Base-by-base conservation (phyloP, 2,329 filamentous ascomycete species). In the Blastomyces gilchristii region DNA sequence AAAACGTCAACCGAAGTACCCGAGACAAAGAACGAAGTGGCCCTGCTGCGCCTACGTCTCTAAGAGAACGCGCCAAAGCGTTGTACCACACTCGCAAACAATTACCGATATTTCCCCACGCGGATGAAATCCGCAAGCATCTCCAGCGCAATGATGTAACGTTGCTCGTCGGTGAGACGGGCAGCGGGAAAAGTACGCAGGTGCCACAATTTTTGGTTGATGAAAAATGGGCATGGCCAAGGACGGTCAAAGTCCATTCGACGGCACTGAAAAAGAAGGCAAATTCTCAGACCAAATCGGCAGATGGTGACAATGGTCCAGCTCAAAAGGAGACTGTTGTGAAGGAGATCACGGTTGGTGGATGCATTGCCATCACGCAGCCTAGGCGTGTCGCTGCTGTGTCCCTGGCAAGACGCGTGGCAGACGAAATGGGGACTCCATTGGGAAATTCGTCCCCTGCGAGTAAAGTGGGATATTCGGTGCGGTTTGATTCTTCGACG, bases 151-250 rank as follows among this genome's bases (percentile, higher is more conserved):
- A 85, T 65, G 85, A 95, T 70, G 85, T 96, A 0, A 83, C 99
- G 60, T 81, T 99, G 0, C 79, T 99, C 16, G 88, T 94, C 2
- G 93, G 93, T 78, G 93, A 97, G 75, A 99, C 94, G 0, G 94
- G 94, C 73, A 96, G 90, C 16, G 94, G 94, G 72, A 99, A 99
- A 77, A 95, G 90, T 78, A 99, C 94, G 0, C 94, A 99, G 75
- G 87, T 97, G 0, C 93, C 94, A 0, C 94, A 97, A 71, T 97
- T 96, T 66, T 79, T 99, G 8, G 84, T 88, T 56, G 78, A 81
- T 34, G 89, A 97, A 71, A 77, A 84, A 7, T 97, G 92, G 91
- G 96, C 91, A 73, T 81, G 79, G 62, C 82, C 81, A 45, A 81
- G 80, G 63, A 84, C 76, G 63, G 81, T 85, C 56, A 82, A 78